A percentile compares a stretch with the other conserved stretches of the same genome.
Evolutionary conservation across 345 rosid genomes (phyloP).

Genomic region (Rhizophora apiculata): DNA sequence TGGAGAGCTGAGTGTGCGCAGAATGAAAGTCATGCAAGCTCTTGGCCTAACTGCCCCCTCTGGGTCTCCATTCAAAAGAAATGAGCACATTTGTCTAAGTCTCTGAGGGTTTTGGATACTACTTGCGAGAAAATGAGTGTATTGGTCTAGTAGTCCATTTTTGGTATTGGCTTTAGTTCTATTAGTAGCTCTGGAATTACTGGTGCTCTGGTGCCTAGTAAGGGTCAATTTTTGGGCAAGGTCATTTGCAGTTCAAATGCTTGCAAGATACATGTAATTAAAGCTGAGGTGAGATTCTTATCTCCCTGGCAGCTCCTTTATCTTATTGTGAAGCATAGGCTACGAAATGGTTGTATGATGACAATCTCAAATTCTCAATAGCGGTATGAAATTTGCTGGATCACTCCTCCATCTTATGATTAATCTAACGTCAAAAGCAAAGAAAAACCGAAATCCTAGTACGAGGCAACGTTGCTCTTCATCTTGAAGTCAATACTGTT

Average conservation of each 20-base stretch:
- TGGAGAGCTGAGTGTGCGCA: constrained; percentile 37
- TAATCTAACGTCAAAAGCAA: too few relatives aligned
- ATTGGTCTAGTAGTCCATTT: background rate
- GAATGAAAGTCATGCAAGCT: constrained; percentile 55
- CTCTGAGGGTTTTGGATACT: background rate
- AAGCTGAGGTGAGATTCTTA: too few relatives aligned
- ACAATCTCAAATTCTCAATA: too few relatives aligned
- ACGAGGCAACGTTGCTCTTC: too few relatives aligned
- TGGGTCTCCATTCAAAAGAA: constrained; percentile 53
- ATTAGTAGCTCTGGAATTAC: background rate
- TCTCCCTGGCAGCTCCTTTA: too few relatives aligned
- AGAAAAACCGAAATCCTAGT: too few relatives aligned
- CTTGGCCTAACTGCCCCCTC: constrained; percentile 55
- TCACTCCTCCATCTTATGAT: too few relatives aligned
- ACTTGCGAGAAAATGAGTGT: background rate
- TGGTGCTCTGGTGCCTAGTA: background rate
- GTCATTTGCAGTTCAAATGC: background rate
- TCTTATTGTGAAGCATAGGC: too few relatives aligned
- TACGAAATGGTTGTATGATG: too few relatives aligned
- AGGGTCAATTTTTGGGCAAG: background rate
- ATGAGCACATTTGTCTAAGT: constrained; percentile 12
- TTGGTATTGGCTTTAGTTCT: background rate
- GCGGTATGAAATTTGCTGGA: too few relatives aligned
- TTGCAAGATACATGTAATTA: too few relatives aligned
- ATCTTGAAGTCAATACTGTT: too few relatives aligned